Evolutionary conservation across 495 filamentous ascomycete genomes (phyloP).

Genomic region (Aspergillus sclerotiicarbonarius): DNA sequence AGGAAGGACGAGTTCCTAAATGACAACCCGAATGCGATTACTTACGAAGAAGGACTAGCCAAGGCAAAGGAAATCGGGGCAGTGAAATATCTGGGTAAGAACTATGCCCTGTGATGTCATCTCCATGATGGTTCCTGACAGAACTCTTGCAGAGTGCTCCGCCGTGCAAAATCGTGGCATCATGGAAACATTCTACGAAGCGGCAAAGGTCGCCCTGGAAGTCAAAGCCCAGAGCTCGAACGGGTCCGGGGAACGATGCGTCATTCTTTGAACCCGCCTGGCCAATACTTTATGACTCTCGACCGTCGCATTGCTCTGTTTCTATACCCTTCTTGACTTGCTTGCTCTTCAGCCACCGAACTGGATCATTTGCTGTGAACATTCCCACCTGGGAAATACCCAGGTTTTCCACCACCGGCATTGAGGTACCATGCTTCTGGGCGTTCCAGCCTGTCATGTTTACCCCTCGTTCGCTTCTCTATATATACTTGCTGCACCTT

Average conservation of each 20-base stretch:
- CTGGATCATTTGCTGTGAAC: conserved; percentile 1
- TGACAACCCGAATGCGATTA: conserved; percentile 66
- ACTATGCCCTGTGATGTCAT: neutral
- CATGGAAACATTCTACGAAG: conserved; percentile 97
- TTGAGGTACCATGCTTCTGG: conserved; percentile 9
- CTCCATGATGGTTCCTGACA: conserved; percentile 3
- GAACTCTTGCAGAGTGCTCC: conserved; percentile 76
- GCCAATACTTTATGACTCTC: neutral
- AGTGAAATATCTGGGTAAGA: conserved; percentile 80
- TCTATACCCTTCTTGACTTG: conserved; percentile 17
- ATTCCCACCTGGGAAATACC: neutral
- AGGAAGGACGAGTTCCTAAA: conserved; percentile 66
- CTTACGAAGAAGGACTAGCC: conserved; percentile 88
- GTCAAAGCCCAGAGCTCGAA: conserved; percentile 62
- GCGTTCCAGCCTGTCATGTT: conserved; percentile 30
- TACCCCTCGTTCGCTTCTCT: conserved; percentile 16
- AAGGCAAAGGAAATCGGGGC: conserved; percentile 87
- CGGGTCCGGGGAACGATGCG: conserved; percentile 27
- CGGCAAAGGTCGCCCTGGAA: conserved; percentile 89
- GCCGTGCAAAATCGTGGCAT: conserved; percentile 96
- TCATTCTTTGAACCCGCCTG: conserved; percentile 30
- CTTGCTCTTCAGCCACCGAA: neutral
- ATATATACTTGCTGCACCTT: conserved; percentile 26
- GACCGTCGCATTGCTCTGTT: conserved; percentile 5
- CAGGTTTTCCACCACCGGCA: neutral